These are phyloP conservation scores for Pyrus communis DNA, from an alignment of 306 rosid species.

Conservation along the genomic window DNA sequence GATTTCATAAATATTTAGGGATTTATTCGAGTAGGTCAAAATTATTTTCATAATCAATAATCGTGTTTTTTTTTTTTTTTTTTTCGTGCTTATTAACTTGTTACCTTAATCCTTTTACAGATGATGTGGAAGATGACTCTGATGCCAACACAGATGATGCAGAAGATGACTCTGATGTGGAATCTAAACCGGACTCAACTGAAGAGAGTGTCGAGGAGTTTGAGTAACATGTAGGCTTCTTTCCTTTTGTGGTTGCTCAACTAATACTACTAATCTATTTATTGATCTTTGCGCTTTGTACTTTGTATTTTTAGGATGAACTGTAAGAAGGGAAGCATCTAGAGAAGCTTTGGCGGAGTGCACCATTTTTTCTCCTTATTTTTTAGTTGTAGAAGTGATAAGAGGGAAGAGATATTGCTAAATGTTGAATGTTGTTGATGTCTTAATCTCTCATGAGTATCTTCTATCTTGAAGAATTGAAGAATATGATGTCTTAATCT, in stretches of 20 bases:
- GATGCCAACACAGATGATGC: slow-evolving; percentile 36
- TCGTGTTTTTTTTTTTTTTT: not conserved
- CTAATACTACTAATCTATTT: not conserved
- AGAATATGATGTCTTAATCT: too few relatives aligned
- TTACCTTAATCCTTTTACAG: not conserved
- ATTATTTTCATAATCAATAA: not conserved
- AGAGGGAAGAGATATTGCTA: too few relatives aligned
- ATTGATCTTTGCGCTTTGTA: slow-evolving; percentile 1
- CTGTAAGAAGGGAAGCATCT: slow-evolving; percentile 39
- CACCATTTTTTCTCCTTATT: not conserved
- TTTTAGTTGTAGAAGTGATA: too few relatives aligned
- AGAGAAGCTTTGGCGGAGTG: slow-evolving; percentile 14
- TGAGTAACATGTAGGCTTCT: slow-evolving; percentile 47
- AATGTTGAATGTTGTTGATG: not conserved
- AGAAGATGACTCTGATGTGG: slow-evolving; percentile 44
- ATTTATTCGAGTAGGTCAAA: too few relatives aligned
- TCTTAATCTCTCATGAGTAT: slow-evolving; percentile 12
- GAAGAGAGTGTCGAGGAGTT: slow-evolving; percentile 34
- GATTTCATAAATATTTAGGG: too few relatives aligned
- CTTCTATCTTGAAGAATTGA: too few relatives aligned
- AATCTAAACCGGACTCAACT: slow-evolving; percentile 22
- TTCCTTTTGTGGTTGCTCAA: not conserved
- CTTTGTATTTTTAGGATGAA: slow-evolving; percentile 61
- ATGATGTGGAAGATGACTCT: slow-evolving; percentile 81
- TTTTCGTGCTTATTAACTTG: not conserved